Base-by-base conservation (phyloP, 2,329 filamentous ascomycete genomes). In the Claviceps purpurea region DNA sequence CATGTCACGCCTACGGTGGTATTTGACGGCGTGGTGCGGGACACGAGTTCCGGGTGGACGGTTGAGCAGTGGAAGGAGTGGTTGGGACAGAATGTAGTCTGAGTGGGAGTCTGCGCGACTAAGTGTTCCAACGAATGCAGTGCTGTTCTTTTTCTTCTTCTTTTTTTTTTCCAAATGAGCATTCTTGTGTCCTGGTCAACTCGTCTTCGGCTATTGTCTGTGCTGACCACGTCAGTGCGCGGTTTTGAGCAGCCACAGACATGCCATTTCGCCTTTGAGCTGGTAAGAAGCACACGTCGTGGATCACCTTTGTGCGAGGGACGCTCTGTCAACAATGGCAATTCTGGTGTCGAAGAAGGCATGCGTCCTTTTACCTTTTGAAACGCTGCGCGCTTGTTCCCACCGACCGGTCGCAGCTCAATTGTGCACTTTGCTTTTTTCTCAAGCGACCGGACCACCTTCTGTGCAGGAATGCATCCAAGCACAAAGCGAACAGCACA, bases 1-100 rank as follows among this genome's bases (percentile, higher is more conserved):
- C 91, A 97, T 71, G 88, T 96, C 42, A 91, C 88, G 43, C 91
- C 91, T 1, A 96, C 90, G 0, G 89, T 91, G 20, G 75, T 95
- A 49, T 90, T 94, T 66, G 82, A 97, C 68, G 89, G 90, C 0
- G 79, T 94, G 24, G 83, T 94, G 49, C 86, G 87, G 62, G 81
- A 85, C 49, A 86, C 95, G 58, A 85, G 82, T 56, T 91, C 85
- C 53, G 78, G 82, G 24, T 96, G 89, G 79, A 84, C 78, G 0
- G 74, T 74, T 59, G 81, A 86, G 54, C 85, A 95, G 70, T 97
- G 90, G 90, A 76, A 84, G 63, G 83, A 89, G 68, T 96, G 85
- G 85, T 67, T 95, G 64, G 73, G 75, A 37, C 75, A 78, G 67
- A 78, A 73, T 54, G 65, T 77, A 18, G 70, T 68, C 24, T 54